Evolutionary conservation across 345 rosid species (phyloP), one percentile per base, ranked within the genome.

Genomic region (Carallia brachiata): DNA sequence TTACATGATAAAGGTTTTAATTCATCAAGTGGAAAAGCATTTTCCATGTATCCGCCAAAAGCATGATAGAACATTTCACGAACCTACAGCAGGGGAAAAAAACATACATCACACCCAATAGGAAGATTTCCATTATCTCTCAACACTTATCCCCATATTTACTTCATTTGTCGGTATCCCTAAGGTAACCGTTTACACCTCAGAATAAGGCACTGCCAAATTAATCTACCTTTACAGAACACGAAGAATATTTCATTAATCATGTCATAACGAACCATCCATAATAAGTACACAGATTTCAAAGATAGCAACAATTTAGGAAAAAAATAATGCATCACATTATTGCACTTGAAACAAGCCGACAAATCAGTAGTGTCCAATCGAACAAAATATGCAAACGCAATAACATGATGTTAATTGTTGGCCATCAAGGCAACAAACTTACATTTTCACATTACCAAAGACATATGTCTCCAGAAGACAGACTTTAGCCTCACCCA

Each of bases 51-150:
- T 70, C 99, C 99, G 83, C 90, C 80, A 67, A 95, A 95, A 34
- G 97, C 97, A 80, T 90, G 99, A 87, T 95, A 92, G 83, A 95
- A 92, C 99, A 95, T 95, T 75, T 76, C 97, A 55, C 86, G 97
- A 63, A 95, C 99, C 99, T 95, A 76, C 15, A 68, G 1, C 39
- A 34, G 19, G 30, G 63, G 28, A 68, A 64, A 48, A 55, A 60
- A 23, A 23, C 23, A 54, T 52, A 34, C 12, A 36, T 58, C 16
- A 60, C 60, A 44, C 16, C 15, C 7, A 7, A 19, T 7, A 12
- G 28, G 23, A 66, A 47, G 52, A 54, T 19, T 6, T 55, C 18
- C 15, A 37, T 4, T 56, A 40, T 3, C 34, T 39, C 12, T 39
- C 12, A 63, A 55, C 60, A 56, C 47, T 36, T 15, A 10, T 27